phyloP scores from a whole-genome alignment of 192 early-diverging fungal genomes.

The Coemansia sp. region DNA sequence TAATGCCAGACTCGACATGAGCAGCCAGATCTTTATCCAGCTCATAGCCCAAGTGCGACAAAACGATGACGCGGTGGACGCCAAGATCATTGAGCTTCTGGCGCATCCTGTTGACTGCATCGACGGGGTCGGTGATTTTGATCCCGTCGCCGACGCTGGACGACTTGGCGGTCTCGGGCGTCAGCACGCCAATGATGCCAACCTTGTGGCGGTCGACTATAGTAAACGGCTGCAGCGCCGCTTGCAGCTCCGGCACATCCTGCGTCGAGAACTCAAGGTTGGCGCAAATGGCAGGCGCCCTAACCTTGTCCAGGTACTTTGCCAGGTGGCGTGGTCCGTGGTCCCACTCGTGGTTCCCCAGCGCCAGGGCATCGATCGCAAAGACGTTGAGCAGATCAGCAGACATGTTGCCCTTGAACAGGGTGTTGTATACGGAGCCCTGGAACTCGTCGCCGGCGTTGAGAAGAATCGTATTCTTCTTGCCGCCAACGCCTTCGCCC shows the following conservation, averaged over 20 bases:
- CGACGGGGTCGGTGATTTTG: slow-evolving; percentile 61
- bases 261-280: slow-evolving; percentile 60
- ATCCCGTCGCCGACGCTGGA: slow-evolving; percentile 55
- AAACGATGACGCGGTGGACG: slow-evolving; percentile 65
- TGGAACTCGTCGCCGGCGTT: slow-evolving; percentile 75
- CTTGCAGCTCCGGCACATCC: slow-evolving; percentile 49
- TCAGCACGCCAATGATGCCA: slow-evolving; percentile 69
- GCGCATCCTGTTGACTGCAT: slow-evolving; percentile 60
- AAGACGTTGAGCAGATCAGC: slow-evolving; percentile 66
- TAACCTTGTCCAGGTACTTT: slow-evolving; percentile 58
- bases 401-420: slow-evolving; percentile 62
- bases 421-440: slow-evolving; percentile 68
- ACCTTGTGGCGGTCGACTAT: slow-evolving; percentile 69
- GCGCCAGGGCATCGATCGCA: slow-evolving; percentile 58
- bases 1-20: slow-evolving; percentile 57
- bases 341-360: slow-evolving; percentile 81
- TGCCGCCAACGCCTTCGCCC: slow-evolving; percentile 28
- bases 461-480: slow-evolving; percentile 57
- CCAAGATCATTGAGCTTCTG: slow-evolving; percentile 62
- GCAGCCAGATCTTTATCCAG: slow-evolving; percentile 64
- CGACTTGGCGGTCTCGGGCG: slow-evolving; percentile 59
- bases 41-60: slow-evolving; percentile 77
- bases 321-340: slow-evolving; percentile 60
- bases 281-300: slow-evolving; percentile 66
- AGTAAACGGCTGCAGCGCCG: slow-evolving; percentile 67